Base-by-base conservation (phyloP, 768 basidiomycete species). In the Polyporus arcularius region DNA sequence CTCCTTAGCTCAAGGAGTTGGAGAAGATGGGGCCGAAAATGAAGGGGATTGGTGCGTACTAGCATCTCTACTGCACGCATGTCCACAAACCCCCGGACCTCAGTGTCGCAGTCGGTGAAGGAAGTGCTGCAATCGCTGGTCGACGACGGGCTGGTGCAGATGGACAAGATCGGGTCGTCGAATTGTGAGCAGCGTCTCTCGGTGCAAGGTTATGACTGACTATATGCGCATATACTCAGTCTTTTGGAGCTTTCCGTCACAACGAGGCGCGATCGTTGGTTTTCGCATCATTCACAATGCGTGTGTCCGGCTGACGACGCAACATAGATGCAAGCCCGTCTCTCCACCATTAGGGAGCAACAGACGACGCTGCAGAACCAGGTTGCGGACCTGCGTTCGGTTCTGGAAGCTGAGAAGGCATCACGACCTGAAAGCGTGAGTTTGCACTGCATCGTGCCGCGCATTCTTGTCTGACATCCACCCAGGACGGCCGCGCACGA, bases 231-330 rank as follows among this genome's bases (percentile, higher is more conserved):
- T 68, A 72, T 67, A 67, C 65, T 18, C 62, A 96, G 94, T 96
- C 75, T 96, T 92, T 73, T 97, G 95, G 95, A 92, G 92, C 68
- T 96, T 97, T 71, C 94, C 94, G 15, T 94, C 92, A 1, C 92
- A 95, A 60, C 84, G 85, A 48, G 94, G 94, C 4, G 84, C 88
- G 8, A 80, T 87, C 68, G 94, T 94, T 61, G 26, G 73, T 61
- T 12, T 16, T 39, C 21, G 21, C 1, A 26, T 26, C 2, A 26
- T 26, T 26, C 21, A 26, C 21, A 26, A 26, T 26, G 21, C 2
- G 21, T 26, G 21, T 46, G 8, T 42, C 40, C 43, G 26, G 15
- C 16, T 30, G 45, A 26, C 12, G n/a, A 7, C 8, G 42, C 18
- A 9, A 11, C 51, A 30, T 66, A 88, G 89, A 76, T 87, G 63